A percentile compares a stretch with the other conserved stretches of the same genome.
These are phyloP conservation scores for Lactarius sanguifluus DNA, from an alignment of 768 basidiomycete species.

Conservation along the genomic window DNA sequence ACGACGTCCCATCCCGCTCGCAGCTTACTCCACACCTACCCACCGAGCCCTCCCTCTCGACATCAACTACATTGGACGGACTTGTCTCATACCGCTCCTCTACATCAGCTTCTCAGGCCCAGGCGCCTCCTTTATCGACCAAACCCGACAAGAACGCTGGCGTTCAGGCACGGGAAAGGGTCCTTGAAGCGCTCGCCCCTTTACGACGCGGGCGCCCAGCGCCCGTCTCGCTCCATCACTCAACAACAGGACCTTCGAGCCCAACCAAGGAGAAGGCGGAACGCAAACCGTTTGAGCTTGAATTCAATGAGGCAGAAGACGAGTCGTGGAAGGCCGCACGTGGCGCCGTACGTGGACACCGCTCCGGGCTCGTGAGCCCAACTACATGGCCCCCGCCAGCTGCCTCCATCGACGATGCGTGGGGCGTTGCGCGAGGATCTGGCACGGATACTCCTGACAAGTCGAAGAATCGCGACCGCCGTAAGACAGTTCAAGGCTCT, in stretches of 20 bases:
- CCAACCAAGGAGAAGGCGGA: conserved; percentile 31
- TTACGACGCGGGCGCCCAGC: conserved; percentile 71
- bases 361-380: conserved; percentile 28
- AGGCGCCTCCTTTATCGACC: conserved; percentile 30
- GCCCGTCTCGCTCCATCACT: conserved; percentile 23
- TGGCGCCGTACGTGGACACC: conserved; percentile 29
- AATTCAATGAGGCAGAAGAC: conserved; percentile 37
- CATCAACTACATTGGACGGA: conserved; percentile 39
- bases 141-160: conserved; percentile 48
- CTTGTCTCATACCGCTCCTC: conserved; percentile 42
- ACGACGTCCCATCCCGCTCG: conserved; percentile 55
- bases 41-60: conserved; percentile 19
- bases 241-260: conserved; percentile 34
- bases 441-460: conserved; percentile 13
- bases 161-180: conserved; percentile 70
- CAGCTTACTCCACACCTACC: conserved; percentile 43
- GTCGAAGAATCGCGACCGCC: conserved; percentile 26
- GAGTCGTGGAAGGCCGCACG: conserved; percentile 28
- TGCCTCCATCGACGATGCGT: conserved; percentile 24
- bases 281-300: conserved; percentile 27
- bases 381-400: conserved; percentile 18
- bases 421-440: conserved; percentile 14
- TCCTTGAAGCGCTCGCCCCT: conserved; percentile 76
- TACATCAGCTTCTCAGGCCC: conserved; percentile 29
- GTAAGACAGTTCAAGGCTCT: conserved; percentile 24